Conservation (phyloP, 1,284 basidiomycete genomes). For the Ustilago nuda region DNA sequence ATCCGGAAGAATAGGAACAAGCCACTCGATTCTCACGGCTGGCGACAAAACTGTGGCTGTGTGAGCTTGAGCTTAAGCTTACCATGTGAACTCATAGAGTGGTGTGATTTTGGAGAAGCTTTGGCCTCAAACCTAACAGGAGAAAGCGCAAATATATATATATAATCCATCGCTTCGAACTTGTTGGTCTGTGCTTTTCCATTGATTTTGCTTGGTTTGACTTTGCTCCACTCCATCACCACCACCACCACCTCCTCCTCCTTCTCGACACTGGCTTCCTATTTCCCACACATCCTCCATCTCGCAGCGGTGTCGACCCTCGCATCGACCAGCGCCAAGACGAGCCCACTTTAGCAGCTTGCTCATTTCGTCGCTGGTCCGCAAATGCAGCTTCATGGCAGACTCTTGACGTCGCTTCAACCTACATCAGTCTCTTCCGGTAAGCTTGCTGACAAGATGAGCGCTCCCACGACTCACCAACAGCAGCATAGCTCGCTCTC, state of each 20-base stretch:
- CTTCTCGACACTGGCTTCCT: not conserved
- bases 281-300: not conserved
- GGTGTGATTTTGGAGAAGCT: not conserved
- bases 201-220: slow-evolving; percentile 1
- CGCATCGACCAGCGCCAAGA: not conserved
- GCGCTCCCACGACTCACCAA: slow-evolving; percentile 9
- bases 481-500: slow-evolving; percentile 31
- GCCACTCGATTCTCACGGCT: not conserved
- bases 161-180: not conserved
- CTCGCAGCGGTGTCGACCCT: not conserved
- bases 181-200: not conserved
- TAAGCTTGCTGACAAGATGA: slow-evolving; percentile 22
- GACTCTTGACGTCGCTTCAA: not conserved
- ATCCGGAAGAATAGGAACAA: not conserved
- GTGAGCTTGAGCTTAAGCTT: not conserved
- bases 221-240: not conserved
- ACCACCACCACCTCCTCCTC: no score
- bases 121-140: slow-evolving; percentile 4
- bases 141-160: not conserved
- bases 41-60: not conserved
- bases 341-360: not conserved
- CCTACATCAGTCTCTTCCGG: not conserved
- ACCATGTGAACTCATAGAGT: not conserved
- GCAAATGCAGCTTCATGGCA: slow-evolving; percentile 14
- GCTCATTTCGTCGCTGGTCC: not conserved